Conservation (phyloP, 2,329 filamentous ascomycete species). For the Pleoardoris graminearum region DNA sequence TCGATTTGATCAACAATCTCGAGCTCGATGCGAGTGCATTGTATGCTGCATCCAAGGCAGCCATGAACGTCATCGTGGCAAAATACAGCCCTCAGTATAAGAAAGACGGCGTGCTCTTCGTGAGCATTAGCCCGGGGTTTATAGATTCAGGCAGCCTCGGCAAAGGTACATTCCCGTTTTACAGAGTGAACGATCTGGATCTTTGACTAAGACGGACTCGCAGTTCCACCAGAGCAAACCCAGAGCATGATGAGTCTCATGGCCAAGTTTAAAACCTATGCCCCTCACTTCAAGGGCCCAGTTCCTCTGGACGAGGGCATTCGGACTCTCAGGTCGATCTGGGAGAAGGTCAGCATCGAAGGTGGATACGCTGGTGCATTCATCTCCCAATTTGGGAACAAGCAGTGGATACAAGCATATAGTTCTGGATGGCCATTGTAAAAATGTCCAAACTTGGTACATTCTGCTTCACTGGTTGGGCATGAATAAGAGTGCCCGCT, state of each 20-base stretch:
- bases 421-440: too few relatives aligned
- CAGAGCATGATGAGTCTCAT: background rate
- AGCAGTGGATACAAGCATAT: slow-evolving; percentile 56
- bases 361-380: slow-evolving; percentile 56
- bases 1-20: slow-evolving; percentile 46
- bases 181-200: background rate
- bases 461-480: too few relatives aligned
- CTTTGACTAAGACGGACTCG: background rate
- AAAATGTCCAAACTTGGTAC: too few relatives aligned
- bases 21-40: slow-evolving; percentile 42
- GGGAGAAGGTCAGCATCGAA: slow-evolving; percentile 50
- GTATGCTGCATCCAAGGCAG: slow-evolving; percentile 58
- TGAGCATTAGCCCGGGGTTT: slow-evolving; percentile 57
- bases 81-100: slow-evolving; percentile 53
- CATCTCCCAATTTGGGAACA: slow-evolving; percentile 58
- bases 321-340: slow-evolving; percentile 30
- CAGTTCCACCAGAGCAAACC: background rate
- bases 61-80: slow-evolving; percentile 56
- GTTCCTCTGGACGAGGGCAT: slow-evolving; percentile 28
- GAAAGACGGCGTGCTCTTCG: slow-evolving; percentile 56
- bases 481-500: too few relatives aligned
- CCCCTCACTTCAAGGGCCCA: background rate
- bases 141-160: slow-evolving; percentile 43
- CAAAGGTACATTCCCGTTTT: background rate
- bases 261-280: background rate